phyloP scores from a whole-genome alignment of 2,329 filamentous ascomycete genomes.

The Claviceps sorghi region DNA sequence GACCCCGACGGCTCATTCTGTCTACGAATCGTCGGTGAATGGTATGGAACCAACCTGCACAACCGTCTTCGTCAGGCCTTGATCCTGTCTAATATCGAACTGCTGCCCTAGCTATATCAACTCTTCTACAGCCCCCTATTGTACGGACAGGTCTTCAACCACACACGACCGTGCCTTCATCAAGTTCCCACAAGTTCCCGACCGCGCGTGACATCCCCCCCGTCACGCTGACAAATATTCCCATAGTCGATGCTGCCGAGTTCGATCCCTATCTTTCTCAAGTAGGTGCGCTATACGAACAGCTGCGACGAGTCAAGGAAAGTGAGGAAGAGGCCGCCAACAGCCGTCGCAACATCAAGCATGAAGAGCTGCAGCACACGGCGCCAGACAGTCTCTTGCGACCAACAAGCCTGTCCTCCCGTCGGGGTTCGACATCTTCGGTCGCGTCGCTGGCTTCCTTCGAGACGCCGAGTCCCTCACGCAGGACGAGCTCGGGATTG shows the following conservation, averaged over 20 bases:
- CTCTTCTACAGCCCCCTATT: slow-evolving; percentile 80
- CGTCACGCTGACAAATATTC: slow-evolving; percentile 78
- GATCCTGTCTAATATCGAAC: neutral
- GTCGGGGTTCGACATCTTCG: slow-evolving; percentile 27
- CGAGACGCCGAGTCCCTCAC: slow-evolving; percentile 27
- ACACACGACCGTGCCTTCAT: slow-evolving; percentile 53
- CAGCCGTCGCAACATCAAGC: slow-evolving; percentile 23
- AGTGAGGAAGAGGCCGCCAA: slow-evolving; percentile 49
- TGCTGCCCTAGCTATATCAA: slow-evolving; percentile 61
- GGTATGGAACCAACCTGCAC: slow-evolving; percentile 30
- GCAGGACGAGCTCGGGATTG: slow-evolving; percentile 33
- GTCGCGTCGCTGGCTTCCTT: slow-evolving; percentile 35
- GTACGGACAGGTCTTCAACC: slow-evolving; percentile 75
- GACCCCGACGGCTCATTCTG: slow-evolving; percentile 37
- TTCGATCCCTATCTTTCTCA: slow-evolving; percentile 78
- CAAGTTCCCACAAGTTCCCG: slow-evolving; percentile 66
- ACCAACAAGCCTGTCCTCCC: slow-evolving; percentile 21
- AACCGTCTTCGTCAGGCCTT: neutral
- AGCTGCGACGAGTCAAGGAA: slow-evolving; percentile 70
- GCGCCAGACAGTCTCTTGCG: slow-evolving; percentile 31
- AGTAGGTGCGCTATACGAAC: slow-evolving; percentile 77
- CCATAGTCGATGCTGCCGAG: slow-evolving; percentile 60
- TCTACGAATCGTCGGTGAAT: slow-evolving; percentile 68
- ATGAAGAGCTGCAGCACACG: slow-evolving; percentile 27
- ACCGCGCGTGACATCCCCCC: slow-evolving; percentile 84